These are phyloP conservation scores for Vigna radiata DNA, from an alignment of 306 rosid species.

Conservation along the genomic window DNA sequence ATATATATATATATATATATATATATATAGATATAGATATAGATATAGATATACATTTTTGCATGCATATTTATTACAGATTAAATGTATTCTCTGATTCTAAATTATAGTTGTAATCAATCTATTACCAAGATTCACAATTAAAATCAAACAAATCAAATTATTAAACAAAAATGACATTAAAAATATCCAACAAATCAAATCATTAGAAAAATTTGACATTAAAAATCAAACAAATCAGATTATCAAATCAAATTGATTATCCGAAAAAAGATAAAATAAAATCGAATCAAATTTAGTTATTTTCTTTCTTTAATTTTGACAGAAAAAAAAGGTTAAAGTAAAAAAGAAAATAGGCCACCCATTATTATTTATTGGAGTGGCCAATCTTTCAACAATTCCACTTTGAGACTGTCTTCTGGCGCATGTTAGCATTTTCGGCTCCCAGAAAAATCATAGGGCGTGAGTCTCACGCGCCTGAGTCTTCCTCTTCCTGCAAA, in stretches of 20 bases:
- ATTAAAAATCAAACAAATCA: not conserved
- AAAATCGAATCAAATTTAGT: not conserved
- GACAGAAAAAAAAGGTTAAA: not conserved
- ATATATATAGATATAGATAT: no score
- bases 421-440: conserved; percentile 39
- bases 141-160: no score
- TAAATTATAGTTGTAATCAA: no score
- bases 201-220: no score
- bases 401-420: not conserved
- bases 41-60: no score
- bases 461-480: conserved; percentile 47
- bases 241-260: not conserved
- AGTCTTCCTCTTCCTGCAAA: conserved; percentile 14
- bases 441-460: not conserved
- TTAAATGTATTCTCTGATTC: no score
- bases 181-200: no score
- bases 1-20: no score
- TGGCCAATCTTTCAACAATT: not conserved
- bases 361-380: not conserved
- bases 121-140: no score
- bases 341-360: not conserved
- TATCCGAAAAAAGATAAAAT: not conserved
- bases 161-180: no score
- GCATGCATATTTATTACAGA: no score
- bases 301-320: not conserved